Base-by-base conservation (phyloP, 257 asterid genomes). In the Solanum chilense region DNA sequence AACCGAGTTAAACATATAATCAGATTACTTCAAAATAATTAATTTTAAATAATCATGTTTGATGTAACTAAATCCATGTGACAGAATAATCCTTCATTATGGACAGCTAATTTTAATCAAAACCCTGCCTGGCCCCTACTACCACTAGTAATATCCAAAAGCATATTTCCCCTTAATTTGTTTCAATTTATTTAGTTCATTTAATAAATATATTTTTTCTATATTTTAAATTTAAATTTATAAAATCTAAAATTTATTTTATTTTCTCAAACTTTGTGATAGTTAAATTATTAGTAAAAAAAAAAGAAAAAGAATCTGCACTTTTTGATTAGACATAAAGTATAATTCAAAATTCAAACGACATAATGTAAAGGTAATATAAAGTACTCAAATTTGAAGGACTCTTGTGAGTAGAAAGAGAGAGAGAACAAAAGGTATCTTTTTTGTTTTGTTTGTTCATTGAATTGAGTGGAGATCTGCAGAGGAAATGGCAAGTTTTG, bases 401-500 rank as follows among this genome's bases (percentile, higher is more conserved):
- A 83, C 49, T 80, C 27, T 86, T 86, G 75, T 33, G 82, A 82
- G 49, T 70, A 68, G 86, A 87, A 87, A 73, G 83, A 87, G 62
- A 45, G 86, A 62, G 31, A 80, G 27, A 39, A 31, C 0, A 21
- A 27, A 39, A 60, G 83, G 83, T 23, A 0, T 23, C 82, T 74
- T 15, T 20, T 35, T 74, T 35, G 21, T 15, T n/a, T 12, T 73
- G 45, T 73, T 37, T 73, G 81, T 39, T 41, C 45, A 52, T 75
- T 80, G 73, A 66, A 84, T 87, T 88, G 73, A 85, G 68, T 14
- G 76, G 47, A 85, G 86, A 42, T 35, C 37, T 70, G 21, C 73
- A 87, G 85, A 70, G 66, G 52, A 68, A 3, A 93, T 92, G 95
- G 93, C 94, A 77, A 88, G 88, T 88, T 93, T 93, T 90, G 93